Evolutionary conservation across 805 yeast species (phyloP).

Genomic region (Yarrowia sp.): DNA sequence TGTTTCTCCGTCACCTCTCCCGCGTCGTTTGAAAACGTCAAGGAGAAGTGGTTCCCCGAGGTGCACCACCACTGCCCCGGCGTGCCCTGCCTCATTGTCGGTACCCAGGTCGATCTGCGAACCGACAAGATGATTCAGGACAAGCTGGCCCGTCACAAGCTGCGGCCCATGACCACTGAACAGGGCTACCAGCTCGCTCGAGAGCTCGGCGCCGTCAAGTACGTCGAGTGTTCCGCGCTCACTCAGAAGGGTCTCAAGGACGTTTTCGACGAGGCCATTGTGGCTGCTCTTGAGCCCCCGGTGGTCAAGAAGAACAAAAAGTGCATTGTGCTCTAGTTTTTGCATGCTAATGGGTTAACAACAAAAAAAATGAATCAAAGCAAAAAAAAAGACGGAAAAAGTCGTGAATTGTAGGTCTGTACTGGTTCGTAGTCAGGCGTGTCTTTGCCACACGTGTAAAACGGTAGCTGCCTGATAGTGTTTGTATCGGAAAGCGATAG

Average conservation of each 20-base stretch:
- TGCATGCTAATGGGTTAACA: constrained; percentile 25
- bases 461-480: no score
- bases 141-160: constrained; percentile 85
- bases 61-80: constrained; percentile 98
- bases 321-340: constrained; percentile 70
- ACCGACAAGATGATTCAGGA: constrained; percentile 89
- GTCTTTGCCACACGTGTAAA: no score
- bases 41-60: constrained; percentile 98
- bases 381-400: background rate
- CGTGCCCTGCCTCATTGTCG: constrained; percentile 94
- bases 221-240: constrained; percentile 96
- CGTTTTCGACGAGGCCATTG: constrained; percentile 98
- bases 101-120: constrained; percentile 93
- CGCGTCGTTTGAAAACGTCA: constrained; percentile 94
- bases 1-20: constrained; percentile 97
- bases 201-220: constrained; percentile 92
- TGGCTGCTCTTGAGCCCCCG: constrained; percentile 97
- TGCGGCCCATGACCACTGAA: constrained; percentile 78
- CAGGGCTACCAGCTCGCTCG: constrained; percentile 91
- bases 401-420: no score
- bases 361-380: constrained; percentile 8
- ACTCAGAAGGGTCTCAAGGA: constrained; percentile 96
- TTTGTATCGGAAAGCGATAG: no score
- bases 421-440: no score
- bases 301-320: constrained; percentile 73